Evolutionary conservation across 306 rosid species (phyloP).

Genomic region (Citrullus colocynthis): DNA sequence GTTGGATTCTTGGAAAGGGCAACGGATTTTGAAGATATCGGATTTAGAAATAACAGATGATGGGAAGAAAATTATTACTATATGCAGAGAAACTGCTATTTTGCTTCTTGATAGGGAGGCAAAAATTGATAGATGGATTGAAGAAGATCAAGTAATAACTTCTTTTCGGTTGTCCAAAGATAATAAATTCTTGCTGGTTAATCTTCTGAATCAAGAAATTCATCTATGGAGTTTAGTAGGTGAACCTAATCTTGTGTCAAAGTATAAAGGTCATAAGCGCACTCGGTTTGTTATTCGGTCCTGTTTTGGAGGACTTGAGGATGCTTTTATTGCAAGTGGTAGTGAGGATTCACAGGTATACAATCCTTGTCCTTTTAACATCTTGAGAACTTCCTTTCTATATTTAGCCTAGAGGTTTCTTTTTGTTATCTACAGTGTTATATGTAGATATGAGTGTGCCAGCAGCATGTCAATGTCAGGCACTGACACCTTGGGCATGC

Average conservation of each 20-base stretch:
- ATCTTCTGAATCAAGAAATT: conserved; percentile 86
- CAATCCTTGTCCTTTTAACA: conserved; percentile 2
- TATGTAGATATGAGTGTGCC: not conserved
- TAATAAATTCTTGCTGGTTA: conserved; percentile 61
- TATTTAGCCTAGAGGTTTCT: not conserved
- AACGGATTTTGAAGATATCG: conserved; percentile 64
- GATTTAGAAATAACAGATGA: conserved; percentile 71
- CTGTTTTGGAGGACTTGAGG: conserved; percentile 85
- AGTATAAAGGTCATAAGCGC: conserved; percentile 76
- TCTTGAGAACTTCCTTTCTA: not conserved
- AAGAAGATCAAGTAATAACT: conserved; percentile 70
- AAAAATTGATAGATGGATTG: conserved; percentile 57
- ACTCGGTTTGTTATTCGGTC: conserved; percentile 75
- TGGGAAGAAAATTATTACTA: conserved; percentile 69
- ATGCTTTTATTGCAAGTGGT: conserved; percentile 93
- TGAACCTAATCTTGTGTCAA: conserved; percentile 47
- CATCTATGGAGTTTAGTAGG: conserved; percentile 89
- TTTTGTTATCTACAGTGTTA: not conserved
- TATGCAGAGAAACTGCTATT: conserved; percentile 43
- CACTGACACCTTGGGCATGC: not conserved
- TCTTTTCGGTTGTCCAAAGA: conserved; percentile 81
- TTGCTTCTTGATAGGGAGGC: conserved; percentile 70
- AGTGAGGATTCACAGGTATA: conserved; percentile 99
- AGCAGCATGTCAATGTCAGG: not conserved
- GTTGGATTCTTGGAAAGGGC: conserved; percentile 90